Evolutionary conservation across 257 asterid genomes (phyloP).

Genomic region (Knoxia roxburghii): DNA sequence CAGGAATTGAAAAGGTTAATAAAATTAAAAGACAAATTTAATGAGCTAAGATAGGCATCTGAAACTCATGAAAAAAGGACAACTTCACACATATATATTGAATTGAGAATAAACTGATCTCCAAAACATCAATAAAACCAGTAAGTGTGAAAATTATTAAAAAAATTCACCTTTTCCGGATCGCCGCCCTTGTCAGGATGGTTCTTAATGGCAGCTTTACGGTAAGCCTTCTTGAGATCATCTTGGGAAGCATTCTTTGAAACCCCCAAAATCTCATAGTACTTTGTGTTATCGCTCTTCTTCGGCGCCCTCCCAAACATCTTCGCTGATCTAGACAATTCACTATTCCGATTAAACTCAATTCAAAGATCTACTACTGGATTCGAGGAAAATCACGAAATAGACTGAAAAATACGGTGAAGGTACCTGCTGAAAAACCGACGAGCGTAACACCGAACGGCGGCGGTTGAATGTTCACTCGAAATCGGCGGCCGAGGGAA

Average conservation of each 20-base stretch:
- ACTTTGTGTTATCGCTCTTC: conserved; percentile 72
- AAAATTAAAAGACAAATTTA: too few relatives aligned
- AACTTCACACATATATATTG: too few relatives aligned
- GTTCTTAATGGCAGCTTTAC: conserved; percentile 70
- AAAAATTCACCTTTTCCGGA: conserved; percentile 56
- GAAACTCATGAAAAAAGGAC: too few relatives aligned
- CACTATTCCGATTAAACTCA: not conserved
- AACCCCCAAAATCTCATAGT: conserved; percentile 72
- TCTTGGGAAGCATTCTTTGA: conserved; percentile 60
- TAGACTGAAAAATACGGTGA: not conserved
- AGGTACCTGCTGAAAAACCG: conserved; percentile 1
- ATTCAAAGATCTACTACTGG: not conserved
- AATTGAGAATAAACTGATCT: too few relatives aligned
- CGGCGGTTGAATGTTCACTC: conserved; percentile 5
- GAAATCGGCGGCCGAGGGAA: conserved; percentile 1
- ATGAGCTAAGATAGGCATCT: too few relatives aligned
- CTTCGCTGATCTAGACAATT: conserved; percentile 14
- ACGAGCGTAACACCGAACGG: not conserved
- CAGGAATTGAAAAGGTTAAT: too few relatives aligned
- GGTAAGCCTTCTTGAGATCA: conserved; percentile 78
- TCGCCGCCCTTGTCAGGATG: conserved; percentile 92
- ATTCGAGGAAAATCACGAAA: not conserved
- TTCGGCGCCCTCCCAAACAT: conserved; percentile 83
- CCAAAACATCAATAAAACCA: not conserved
- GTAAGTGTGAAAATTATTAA: not conserved